Conservation (phyloP, 2,329 filamentous ascomycete species). For the Talaromyces atroroseus region DNA sequence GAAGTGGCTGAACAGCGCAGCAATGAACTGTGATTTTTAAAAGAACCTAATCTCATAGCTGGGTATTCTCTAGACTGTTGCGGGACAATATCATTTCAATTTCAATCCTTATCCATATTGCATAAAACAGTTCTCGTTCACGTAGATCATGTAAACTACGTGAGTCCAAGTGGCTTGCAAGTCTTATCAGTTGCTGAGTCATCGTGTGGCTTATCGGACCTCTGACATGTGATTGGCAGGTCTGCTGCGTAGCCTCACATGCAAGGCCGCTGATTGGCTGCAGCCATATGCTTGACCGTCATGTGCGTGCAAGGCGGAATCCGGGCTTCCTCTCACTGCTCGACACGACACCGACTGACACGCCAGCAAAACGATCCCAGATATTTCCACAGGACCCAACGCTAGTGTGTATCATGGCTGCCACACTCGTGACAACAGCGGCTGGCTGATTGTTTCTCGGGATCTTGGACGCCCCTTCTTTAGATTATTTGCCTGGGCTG, state of each 20-base stretch:
- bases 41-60: not conserved
- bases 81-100: not conserved
- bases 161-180: not conserved
- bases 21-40: not conserved
- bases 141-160: not conserved
- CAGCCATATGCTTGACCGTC: constrained; percentile 12
- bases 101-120: not conserved
- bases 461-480: constrained; percentile 5
- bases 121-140: not conserved
- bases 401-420: constrained; percentile 12
- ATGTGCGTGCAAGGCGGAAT: constrained; percentile 5
- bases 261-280: constrained; percentile 8
- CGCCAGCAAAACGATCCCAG: not conserved
- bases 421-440: constrained; percentile 12
- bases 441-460: constrained; percentile 13
- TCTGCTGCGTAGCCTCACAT: constrained; percentile 4
- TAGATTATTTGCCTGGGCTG: constrained; percentile 2
- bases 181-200: constrained; percentile 13
- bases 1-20: constrained; percentile 1
- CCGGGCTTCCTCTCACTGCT: constrained; percentile 8
- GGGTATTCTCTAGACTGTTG: too few species aligned
- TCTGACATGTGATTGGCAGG: constrained; percentile 12
- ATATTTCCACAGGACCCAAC: not conserved
- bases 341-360: constrained; percentile 9
- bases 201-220: not conserved